Conservation (phyloP, 257 asterid species). For the Rauvolfia tetraphylla region DNA sequence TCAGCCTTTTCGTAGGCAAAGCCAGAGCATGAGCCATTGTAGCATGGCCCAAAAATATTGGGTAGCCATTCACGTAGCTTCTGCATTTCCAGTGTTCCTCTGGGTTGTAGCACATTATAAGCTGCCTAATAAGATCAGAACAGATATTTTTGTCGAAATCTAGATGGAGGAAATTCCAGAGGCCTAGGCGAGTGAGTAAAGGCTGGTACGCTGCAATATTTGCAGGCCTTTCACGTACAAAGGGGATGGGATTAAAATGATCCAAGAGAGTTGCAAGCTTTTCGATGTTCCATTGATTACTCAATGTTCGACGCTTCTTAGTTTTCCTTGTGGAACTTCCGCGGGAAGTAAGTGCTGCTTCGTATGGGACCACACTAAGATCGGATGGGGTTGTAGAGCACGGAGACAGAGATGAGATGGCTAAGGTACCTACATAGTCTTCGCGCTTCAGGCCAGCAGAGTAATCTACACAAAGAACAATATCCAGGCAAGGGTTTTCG, state of each 20-base stretch:
- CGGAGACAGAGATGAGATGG: not conserved
- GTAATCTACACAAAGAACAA: not conserved
- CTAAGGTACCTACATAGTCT: not conserved
- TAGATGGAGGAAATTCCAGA: conserved; percentile 21
- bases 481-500: not conserved
- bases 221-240: conserved; percentile 3
- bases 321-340: not conserved
- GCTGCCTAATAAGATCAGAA: conserved; percentile 13
- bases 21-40: conserved; percentile 7
- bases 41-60: not conserved
- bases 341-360: too few species aligned
- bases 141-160: conserved; percentile 6
- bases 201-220: not conserved
- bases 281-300: not conserved
- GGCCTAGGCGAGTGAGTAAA: conserved; percentile 13
- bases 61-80: conserved; percentile 11
- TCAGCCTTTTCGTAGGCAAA: not conserved
- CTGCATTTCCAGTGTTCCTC: not conserved
- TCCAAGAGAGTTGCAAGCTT: not conserved
- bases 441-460: not conserved
- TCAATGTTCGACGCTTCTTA: not conserved
- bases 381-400: not conserved
- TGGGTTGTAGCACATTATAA: conserved; percentile 10
- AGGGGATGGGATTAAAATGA: conserved; percentile 13
- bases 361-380: not conserved